Evolutionary conservation across 306 rosid species (phyloP).

Genomic region (Malus sieversii): DNA sequence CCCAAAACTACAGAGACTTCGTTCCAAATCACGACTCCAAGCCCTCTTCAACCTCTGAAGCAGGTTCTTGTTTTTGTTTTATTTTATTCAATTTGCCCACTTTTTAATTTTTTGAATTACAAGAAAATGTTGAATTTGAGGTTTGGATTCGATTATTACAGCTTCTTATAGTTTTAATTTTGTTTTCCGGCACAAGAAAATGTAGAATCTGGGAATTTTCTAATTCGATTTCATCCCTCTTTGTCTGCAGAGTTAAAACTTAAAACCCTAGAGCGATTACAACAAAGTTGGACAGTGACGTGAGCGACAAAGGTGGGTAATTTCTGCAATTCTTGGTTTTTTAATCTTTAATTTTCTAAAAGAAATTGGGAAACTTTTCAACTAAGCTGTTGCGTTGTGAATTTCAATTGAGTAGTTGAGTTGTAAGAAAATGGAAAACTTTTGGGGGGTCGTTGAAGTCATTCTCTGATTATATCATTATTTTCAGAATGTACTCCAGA

Average conservation of each 20-base stretch:
- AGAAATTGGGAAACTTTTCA: background rate
- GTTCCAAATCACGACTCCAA: background rate
- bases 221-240: background rate
- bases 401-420: too few relatives aligned
- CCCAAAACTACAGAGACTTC: constrained; percentile 19
- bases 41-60: constrained; percentile 17
- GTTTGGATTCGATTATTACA: background rate
- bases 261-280: constrained; percentile 5
- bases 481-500: constrained; percentile 16
- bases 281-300: background rate
- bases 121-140: constrained; percentile 2
- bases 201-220: background rate
- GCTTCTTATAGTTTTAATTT: too few relatives aligned
- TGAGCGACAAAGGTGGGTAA: background rate
- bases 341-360: too few relatives aligned
- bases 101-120: background rate
- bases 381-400: too few relatives aligned
- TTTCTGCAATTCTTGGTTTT: background rate
- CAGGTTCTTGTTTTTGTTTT: constrained; percentile 31
- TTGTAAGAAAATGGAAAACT: too few relatives aligned
- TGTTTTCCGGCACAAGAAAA: too few relatives aligned
- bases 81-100: background rate
- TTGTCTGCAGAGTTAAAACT: background rate
- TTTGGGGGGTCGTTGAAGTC: too few relatives aligned
- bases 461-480: background rate